These are phyloP conservation scores for Hermanozyma aechmeae DNA, from an alignment of 805 yeast species.

Conservation along the genomic window DNA sequence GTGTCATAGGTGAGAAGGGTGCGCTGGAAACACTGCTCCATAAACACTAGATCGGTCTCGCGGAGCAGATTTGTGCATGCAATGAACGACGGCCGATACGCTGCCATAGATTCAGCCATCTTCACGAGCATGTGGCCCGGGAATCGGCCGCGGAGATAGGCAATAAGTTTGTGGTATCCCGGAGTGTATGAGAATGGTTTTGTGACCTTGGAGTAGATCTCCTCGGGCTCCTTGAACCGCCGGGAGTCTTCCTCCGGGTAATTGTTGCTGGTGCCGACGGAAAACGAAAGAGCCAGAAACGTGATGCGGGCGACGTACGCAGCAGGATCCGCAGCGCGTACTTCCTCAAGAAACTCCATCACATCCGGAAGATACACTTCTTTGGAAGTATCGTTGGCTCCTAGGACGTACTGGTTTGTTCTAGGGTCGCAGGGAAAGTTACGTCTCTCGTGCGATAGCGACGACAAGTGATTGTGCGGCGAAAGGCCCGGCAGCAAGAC, in stretches of 20 bases:
- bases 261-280: conserved; percentile 24
- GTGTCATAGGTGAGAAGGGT: conserved; percentile 83
- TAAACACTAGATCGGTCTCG: conserved; percentile 85
- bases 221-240: conserved; percentile 53
- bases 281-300: conserved; percentile 36
- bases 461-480: conserved; percentile 14
- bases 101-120: conserved; percentile 84
- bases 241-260: conserved; percentile 4
- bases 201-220: conserved; percentile 65
- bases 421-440: conserved; percentile 41
- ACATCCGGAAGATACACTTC: conserved; percentile 52
- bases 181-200: conserved; percentile 84
- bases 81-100: conserved; percentile 84
- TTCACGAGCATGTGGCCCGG: conserved; percentile 59
- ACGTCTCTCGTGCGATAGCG: neutral
- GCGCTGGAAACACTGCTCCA: conserved; percentile 94
- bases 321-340: conserved; percentile 31
- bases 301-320: conserved; percentile 30
- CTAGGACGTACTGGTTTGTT: conserved; percentile 63
- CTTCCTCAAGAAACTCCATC: conserved; percentile 32
- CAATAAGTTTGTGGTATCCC: conserved; percentile 76
- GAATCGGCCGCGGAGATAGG: conserved; percentile 66
- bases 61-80: conserved; percentile 85
- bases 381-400: conserved; percentile 36
- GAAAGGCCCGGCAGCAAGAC: conserved; percentile 27